A percentile compares a stretch with the other conserved stretches of the same genome.
These are phyloP conservation scores for Tremellales sp. DNA, from an alignment of 1,284 basidiomycete species.

Conservation along the genomic window DNA sequence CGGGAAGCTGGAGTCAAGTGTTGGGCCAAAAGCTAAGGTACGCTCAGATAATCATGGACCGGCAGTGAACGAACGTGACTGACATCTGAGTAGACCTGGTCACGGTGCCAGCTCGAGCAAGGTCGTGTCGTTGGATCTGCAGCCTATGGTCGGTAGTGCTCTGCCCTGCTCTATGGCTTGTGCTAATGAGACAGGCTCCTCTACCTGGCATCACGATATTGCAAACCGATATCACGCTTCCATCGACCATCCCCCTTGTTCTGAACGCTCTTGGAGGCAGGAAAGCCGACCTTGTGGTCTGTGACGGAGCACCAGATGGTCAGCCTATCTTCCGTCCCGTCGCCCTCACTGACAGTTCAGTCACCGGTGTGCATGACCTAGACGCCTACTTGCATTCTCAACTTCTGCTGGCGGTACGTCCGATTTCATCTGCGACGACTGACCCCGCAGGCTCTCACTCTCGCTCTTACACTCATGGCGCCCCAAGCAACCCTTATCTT, in stretches of 20 bases:
- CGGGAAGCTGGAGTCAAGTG: conserved; percentile 51
- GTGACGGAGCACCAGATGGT: conserved; percentile 58
- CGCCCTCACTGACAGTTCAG: conserved; percentile 26
- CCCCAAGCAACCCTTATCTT: conserved; percentile 55
- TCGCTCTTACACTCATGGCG: conserved; percentile 54
- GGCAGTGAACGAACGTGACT: neutral
- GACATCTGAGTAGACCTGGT: conserved; percentile 2
- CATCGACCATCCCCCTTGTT: conserved; percentile 53
- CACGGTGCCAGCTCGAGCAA: conserved; percentile 23
- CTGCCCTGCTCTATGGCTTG: neutral
- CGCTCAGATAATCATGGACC: neutral
- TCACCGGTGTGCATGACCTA: conserved; percentile 57
- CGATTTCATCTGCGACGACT: neutral
- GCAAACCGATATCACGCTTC: conserved; percentile 56
- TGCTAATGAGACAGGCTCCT: conserved; percentile 48
- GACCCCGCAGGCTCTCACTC: conserved; percentile 50
- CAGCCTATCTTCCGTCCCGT: neutral
- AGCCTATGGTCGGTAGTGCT: conserved; percentile 51
- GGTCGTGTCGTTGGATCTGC: conserved; percentile 57
- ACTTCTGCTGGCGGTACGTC: conserved; percentile 52
- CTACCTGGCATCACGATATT: conserved; percentile 54
- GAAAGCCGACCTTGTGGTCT: conserved; percentile 55
- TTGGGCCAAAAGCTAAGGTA: conserved; percentile 44
- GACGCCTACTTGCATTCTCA: conserved; percentile 59
- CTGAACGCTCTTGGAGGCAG: conserved; percentile 51